Percentiles rank a stretch among this genome's conserved stretches.
Evolutionary conservation across 1,139 yeast genomes (phyloP).

Genomic region (Suhomyces guaymorum): DNA sequence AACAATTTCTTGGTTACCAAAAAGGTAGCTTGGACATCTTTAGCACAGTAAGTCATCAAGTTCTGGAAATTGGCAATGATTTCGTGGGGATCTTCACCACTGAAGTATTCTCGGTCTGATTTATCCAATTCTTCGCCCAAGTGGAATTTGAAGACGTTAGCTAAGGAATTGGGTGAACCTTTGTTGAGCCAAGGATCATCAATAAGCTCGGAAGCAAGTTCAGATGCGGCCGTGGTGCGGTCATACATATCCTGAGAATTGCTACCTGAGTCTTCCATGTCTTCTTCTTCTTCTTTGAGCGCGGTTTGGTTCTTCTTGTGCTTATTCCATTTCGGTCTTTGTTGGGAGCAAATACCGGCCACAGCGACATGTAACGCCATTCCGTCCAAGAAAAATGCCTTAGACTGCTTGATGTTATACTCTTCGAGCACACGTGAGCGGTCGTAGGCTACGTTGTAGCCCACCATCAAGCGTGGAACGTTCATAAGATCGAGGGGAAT

Average conservation of each 20-base stretch:
- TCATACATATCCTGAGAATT: too few relatives aligned
- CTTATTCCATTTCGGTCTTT: slow-evolving; percentile 76
- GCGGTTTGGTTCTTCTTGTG: slow-evolving; percentile 45
- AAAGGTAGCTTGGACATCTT: slow-evolving; percentile 77
- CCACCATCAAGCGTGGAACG: slow-evolving; percentile 64
- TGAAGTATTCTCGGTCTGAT: slow-evolving; percentile 63
- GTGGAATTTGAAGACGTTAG: slow-evolving; percentile 79
- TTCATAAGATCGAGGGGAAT: slow-evolving; percentile 66
- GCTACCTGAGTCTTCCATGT: slow-evolving; percentile 5
- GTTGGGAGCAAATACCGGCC: slow-evolving; percentile 91
- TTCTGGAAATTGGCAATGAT: slow-evolving; percentile 59
- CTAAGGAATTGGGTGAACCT: slow-evolving; percentile 79
- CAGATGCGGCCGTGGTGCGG: too few relatives aligned
- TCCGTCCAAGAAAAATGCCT: slow-evolving; percentile 83
- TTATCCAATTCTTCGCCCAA: slow-evolving; percentile 74
- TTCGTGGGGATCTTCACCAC: slow-evolving; percentile 52
- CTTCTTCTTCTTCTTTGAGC: slow-evolving; percentile 13
- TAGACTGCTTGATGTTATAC: slow-evolving; percentile 64
- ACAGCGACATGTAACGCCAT: slow-evolving; percentile 92
- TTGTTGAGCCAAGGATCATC: slow-evolving; percentile 78
- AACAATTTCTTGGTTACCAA: slow-evolving; percentile 66
- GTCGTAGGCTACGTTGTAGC: slow-evolving; percentile 91
- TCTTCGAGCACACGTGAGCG: slow-evolving; percentile 85
- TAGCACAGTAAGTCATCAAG: slow-evolving; percentile 79
- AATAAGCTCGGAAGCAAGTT: slow-evolving; percentile 27